Conservation (phyloP, 1,284 basidiomycete genomes). For the Melampsora larici-populina region DNA sequence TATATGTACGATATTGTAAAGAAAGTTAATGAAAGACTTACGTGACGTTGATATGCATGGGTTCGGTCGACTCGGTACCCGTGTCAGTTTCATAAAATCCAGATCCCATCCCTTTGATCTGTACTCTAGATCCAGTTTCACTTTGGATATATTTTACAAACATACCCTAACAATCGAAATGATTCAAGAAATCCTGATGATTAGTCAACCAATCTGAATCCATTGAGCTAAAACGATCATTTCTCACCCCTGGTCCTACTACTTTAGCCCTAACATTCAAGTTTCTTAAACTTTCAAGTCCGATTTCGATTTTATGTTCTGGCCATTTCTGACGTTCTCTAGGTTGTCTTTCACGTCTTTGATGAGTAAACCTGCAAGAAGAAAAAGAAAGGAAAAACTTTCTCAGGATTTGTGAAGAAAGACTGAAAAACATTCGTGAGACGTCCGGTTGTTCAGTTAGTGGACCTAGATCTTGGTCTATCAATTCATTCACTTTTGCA, state of each 20-base stretch:
- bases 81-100: slow-evolving; percentile 95
- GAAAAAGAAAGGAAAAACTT: not conserved
- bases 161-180: slow-evolving; percentile 67
- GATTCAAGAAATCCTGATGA: too few species aligned
- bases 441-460: slow-evolving; percentile 72
- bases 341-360: slow-evolving; percentile 39
- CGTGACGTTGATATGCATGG: slow-evolving; percentile 93
- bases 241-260: slow-evolving; percentile 79
- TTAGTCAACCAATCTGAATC: too few species aligned
- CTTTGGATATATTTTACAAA: slow-evolving; percentile 98
- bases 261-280: slow-evolving; percentile 98
- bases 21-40: slow-evolving; percentile 53
- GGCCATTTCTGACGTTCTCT: slow-evolving; percentile 76
- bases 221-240: too few species aligned
- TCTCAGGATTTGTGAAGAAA: not conserved
- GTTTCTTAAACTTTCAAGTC: slow-evolving; percentile 82
- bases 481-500: slow-evolving; percentile 77
- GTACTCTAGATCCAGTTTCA: slow-evolving; percentile 93
- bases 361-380: slow-evolving; percentile 13
- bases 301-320: slow-evolving; percentile 84
- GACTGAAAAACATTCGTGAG: too few species aligned
- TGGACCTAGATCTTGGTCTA: slow-evolving; percentile 77
- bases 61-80: slow-evolving; percentile 81
- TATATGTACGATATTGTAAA: too few species aligned
- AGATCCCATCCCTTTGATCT: slow-evolving; percentile 92